Evolutionary conservation across 2,329 filamentous ascomycete species (phyloP).

Genomic region (Dothistroma septosporum): DNA sequence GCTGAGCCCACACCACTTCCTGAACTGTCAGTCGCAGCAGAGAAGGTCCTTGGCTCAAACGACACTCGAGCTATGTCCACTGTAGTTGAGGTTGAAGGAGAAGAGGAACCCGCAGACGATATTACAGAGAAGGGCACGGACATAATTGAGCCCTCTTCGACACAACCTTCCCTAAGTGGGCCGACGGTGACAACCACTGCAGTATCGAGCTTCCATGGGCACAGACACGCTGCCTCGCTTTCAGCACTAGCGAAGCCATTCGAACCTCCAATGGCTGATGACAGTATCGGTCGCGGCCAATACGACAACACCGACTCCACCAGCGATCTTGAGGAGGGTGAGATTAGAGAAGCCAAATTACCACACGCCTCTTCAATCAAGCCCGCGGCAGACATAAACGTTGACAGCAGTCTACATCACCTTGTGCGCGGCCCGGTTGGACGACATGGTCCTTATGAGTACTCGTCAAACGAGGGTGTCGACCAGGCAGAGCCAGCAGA

Average conservation of each 20-base stretch:
- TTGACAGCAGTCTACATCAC: not conserved
- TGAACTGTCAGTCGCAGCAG: slow-evolving; percentile 24
- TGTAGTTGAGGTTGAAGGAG: slow-evolving; percentile 13
- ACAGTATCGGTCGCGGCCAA: not conserved
- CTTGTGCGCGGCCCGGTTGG: slow-evolving; percentile 7
- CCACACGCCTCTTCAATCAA: slow-evolving; percentile 18
- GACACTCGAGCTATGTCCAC: slow-evolving; percentile 16
- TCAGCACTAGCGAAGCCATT: slow-evolving; percentile 71
- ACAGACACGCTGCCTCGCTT: slow-evolving; percentile 47
- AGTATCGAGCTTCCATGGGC: slow-evolving; percentile 12
- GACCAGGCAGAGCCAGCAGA: slow-evolving; percentile 28
- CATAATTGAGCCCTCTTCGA: slow-evolving; percentile 6
- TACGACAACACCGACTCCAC: slow-evolving; percentile 25
- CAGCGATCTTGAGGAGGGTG: slow-evolving; percentile 34
- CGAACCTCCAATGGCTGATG: slow-evolving; percentile 36
- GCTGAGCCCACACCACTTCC: slow-evolving; percentile 48
- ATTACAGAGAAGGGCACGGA: slow-evolving; percentile 16
- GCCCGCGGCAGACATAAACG: not conserved
- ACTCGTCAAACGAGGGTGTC: slow-evolving; percentile 16
- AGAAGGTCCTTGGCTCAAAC: slow-evolving; percentile 25
- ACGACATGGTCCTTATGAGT: slow-evolving; percentile 1
- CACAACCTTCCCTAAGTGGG: not conserved
- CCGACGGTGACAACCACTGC: slow-evolving; percentile 1
- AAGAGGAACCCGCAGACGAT: slow-evolving; percentile 15
- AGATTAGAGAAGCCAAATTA: slow-evolving; percentile 28